Evolutionary conservation across 768 basidiomycete species (phyloP).

Genomic region (Rhodotorula sphaerocarpa): DNA sequence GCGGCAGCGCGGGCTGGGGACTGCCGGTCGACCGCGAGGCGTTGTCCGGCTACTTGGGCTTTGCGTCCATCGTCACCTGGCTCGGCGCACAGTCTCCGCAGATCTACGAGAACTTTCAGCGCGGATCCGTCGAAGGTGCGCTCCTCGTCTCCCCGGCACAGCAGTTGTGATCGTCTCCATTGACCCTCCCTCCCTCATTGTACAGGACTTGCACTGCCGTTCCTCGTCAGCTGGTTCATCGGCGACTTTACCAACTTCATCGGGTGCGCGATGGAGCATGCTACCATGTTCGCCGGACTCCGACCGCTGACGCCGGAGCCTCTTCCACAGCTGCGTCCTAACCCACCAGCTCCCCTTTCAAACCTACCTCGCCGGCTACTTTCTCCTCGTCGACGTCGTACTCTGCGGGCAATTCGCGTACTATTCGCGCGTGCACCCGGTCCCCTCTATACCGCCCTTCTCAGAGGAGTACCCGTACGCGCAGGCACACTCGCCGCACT

Average conservation of each 20-base stretch:
- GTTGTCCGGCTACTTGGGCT: conserved; percentile 49
- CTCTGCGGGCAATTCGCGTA: conserved; percentile 75
- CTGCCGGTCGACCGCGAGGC: conserved; percentile 3
- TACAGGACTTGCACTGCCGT: conserved; percentile 74
- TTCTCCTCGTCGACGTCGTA: conserved; percentile 68
- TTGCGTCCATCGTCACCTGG: conserved; percentile 68
- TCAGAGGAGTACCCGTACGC: conserved; percentile 22
- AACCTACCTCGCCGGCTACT: conserved; percentile 77
- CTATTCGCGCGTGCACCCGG: conserved; percentile 19
- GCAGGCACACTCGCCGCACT: conserved; percentile 3
- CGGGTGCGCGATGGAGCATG: no score
- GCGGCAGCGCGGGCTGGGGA: no score
- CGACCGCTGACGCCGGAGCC: no score
- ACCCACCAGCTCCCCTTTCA: conserved; percentile 94
- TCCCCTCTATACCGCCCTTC: conserved; percentile 17
- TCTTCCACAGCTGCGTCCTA: conserved; percentile 57
- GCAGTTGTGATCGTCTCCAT: not conserved
- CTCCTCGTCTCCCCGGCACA: no score
- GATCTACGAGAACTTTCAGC: conserved; percentile 37
- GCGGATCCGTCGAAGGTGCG: conserved; percentile 18
- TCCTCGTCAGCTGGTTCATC: conserved; percentile 76
- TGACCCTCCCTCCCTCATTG: no score
- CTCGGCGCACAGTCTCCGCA: conserved; percentile 73
- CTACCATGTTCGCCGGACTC: no score
- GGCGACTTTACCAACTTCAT: conserved; percentile 89